phyloP scores from a whole-genome alignment of 2,329 filamentous ascomycete genomes.

The Fusarium incarnatum region DNA sequence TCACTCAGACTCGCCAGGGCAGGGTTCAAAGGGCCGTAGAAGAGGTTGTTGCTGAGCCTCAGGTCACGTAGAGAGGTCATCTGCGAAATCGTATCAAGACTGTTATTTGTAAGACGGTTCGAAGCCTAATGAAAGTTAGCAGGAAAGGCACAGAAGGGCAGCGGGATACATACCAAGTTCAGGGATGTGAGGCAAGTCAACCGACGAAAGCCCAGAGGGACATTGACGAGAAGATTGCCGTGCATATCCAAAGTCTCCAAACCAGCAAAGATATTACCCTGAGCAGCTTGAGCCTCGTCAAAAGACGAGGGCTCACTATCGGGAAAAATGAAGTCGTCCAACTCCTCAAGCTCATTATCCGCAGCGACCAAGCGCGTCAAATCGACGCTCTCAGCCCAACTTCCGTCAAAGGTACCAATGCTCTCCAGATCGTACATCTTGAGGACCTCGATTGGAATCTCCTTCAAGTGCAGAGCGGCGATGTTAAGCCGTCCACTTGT shows the following conservation, averaged over 20 bases:
- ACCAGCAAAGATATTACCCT: slow-evolving; percentile 82
- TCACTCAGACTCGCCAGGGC: slow-evolving; percentile 72
- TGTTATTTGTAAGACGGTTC: slow-evolving; percentile 80
- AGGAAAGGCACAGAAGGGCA: not conserved
- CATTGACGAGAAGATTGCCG: slow-evolving; percentile 77
- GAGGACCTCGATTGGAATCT: slow-evolving; percentile 85
- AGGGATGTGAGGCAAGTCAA: slow-evolving; percentile 81
- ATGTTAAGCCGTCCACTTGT: slow-evolving; percentile 88
- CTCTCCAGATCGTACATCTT: slow-evolving; percentile 89
- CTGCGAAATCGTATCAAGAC: slow-evolving; percentile 78
- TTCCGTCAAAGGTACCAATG: slow-evolving; percentile 70
- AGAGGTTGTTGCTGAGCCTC: slow-evolving; percentile 80
- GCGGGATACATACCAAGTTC: slow-evolving; percentile 73
- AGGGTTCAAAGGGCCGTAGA: slow-evolving; percentile 75
- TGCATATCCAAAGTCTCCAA: slow-evolving; percentile 87
- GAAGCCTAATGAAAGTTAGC: slow-evolving; percentile 68
- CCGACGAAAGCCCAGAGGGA: slow-evolving; percentile 81
- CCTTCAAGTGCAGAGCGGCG: slow-evolving; percentile 81
- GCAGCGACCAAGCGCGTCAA: slow-evolving; percentile 85
- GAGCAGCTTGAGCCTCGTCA: slow-evolving; percentile 72
- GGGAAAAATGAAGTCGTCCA: slow-evolving; percentile 83
- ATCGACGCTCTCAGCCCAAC: slow-evolving; percentile 94
- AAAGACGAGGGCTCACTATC: slow-evolving; percentile 70
- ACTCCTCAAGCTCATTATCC: slow-evolving; percentile 84
- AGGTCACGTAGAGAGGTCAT: slow-evolving; percentile 80